Base-by-base conservation (phyloP, 2,329 filamentous ascomycete genomes). In the Stagonosporopsis chrysanthemi region DNA sequence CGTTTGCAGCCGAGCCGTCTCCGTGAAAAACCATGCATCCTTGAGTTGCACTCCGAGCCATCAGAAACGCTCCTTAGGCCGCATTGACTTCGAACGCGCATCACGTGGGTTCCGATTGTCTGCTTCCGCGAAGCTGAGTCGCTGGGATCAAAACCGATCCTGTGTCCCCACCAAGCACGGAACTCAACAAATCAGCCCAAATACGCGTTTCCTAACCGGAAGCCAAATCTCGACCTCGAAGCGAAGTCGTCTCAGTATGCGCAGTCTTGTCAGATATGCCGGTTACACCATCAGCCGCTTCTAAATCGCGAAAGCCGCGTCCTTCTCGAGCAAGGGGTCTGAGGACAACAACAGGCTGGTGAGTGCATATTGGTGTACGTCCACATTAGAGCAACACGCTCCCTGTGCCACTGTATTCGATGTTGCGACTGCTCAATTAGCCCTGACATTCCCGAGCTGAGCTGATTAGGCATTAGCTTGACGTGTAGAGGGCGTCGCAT, bases 401-500 rank as follows among this genome's bases (percentile, higher is more conserved):
- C 15, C 15, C 23, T n/a, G 24, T 48, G 38, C 22, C 19, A 29
- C 24, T 15, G 5, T 22, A 15, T 9, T 17, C 23, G 17, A 44
- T 6, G 9, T n/a, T 28, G 31, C 35, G 26, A 26, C 39, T n/a
- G 15, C 41, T 45, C 17, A n/a, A 17, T 33, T 31, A 0, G 29
- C 14, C n/a, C 3, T 14, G 29, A 11, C 22, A 17, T 19, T 28
- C n/a, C 8, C n/a, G 31, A 35, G 22, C 29, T 7, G 15, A 39
- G 55, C 67, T 69, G 53, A 67, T 57, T 19, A 19, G 28, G 24
- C 11, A 28, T 9, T 52, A 80, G 77, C 60, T 67, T 79, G 41
- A 80, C 78, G 14, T 82, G 80, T 63, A 77, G 79, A 45, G 75
- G 75, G 56, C 72, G 81, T 53, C 78, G 82, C 58, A 80, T 82